phyloP scores from a whole-genome alignment of 2,329 filamentous ascomycete genomes.

The Hypoxylon sp. region DNA sequence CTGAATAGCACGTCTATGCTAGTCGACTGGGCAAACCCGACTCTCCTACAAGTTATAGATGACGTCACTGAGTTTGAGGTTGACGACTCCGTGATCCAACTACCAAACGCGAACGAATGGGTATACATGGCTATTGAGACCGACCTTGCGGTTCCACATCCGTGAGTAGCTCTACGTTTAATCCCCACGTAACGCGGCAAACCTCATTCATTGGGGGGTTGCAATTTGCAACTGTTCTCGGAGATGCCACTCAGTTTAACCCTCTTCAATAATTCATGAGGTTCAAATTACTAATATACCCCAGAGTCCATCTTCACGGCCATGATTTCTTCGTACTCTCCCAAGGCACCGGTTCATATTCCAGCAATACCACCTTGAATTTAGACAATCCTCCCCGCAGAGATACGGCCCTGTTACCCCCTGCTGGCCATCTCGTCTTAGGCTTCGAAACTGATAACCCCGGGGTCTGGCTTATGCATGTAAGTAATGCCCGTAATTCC shows the following conservation, averaged over 20 bases:
- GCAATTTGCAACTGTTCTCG: neutral
- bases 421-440: conserved; percentile 63
- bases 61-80: conserved; percentile 47
- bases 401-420: conserved; percentile 63
- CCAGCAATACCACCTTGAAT: conserved; percentile 52
- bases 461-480: conserved; percentile 62
- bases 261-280: neutral
- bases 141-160: conserved; percentile 48
- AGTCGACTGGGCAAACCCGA: conserved; percentile 64
- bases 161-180: conserved; percentile 32
- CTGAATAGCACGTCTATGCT: conserved; percentile 63
- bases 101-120: conserved; percentile 53
- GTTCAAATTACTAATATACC: conserved; percentile 10
- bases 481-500: conserved; percentile 24
- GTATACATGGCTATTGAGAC: conserved; percentile 55
- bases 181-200: neutral
- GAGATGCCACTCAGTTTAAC: neutral
- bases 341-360: conserved; percentile 51
- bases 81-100: conserved; percentile 52
- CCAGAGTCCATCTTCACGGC: conserved; percentile 62
- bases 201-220: neutral
- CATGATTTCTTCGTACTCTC: conserved; percentile 60
- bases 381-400: conserved; percentile 63
- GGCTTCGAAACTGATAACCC: conserved; percentile 68
- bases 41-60: conserved; percentile 54